These are phyloP conservation scores for Trypanosoma theileri DNA, from an alignment of 208 protist species.

Conservation along the genomic window DNA sequence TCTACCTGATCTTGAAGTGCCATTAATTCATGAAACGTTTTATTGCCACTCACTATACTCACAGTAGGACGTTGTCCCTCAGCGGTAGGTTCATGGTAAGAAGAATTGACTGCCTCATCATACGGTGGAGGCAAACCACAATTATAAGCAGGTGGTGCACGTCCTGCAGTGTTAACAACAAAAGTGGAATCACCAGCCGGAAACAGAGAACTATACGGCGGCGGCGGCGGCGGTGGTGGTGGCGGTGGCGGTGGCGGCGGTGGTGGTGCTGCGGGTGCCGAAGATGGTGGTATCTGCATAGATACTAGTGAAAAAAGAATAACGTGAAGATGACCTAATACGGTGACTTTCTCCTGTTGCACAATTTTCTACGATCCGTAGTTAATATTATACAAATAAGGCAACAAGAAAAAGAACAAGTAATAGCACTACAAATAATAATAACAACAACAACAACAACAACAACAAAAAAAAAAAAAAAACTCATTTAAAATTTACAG, in stretches of 20 bases:
- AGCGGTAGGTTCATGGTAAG: neutral
- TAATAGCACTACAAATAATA: neutral
- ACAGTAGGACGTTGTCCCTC: neutral
- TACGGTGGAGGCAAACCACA: neutral
- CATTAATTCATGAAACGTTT: neutral
- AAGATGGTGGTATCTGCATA: constrained; percentile 5
- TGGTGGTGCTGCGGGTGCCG: neutral
- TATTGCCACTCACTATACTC: neutral
- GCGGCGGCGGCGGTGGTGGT: too few species aligned
- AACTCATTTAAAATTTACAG: neutral
- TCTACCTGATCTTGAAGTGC: neutral
- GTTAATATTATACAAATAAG: neutral
- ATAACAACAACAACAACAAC: neutral
- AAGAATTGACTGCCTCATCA: neutral
- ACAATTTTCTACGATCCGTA: neutral
- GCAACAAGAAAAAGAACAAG: neutral
- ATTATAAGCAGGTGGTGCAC: neutral
- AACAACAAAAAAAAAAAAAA: neutral
- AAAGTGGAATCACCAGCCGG: too few species aligned
- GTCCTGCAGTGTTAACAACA: too few species aligned
- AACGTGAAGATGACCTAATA: too few species aligned
- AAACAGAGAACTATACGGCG: too few species aligned
- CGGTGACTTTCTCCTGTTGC: too few species aligned
- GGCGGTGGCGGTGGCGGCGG: neutral
- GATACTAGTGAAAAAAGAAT: neutral